Evolutionary conservation across 495 filamentous ascomycete genomes (phyloP), one percentile per base, ranked within the genome.

Genomic region (Hypoxylon intermedium): DNA sequence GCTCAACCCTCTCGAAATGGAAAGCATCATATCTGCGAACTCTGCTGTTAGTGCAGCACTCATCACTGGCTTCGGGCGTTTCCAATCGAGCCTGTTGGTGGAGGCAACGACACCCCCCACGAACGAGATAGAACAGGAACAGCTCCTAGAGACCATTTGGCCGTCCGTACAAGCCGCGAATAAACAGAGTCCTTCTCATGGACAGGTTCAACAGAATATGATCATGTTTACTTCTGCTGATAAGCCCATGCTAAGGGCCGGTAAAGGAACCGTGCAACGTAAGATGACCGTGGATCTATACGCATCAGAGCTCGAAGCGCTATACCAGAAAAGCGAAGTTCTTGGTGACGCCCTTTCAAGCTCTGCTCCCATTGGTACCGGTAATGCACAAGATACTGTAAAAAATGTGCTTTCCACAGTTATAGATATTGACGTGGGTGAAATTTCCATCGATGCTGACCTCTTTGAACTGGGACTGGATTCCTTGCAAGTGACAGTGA

Each of bases 1-100:
- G 61, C 56, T 79, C 6, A 82, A 82, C 56, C 81, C 82, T 0
- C 53, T 74, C 1, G 53, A 70, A 0, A 70, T 79, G 31, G 82
- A 86, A 54, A 42, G 46, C n/a, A 58, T 60, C 2, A 60, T 83
- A 5, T 30, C 44, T 9, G 48, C 58, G 0, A 65, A 78, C 48
- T 73, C 78, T 0, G 41, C 24, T 0, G 65, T 83, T 5, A 49
- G 42, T 11, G 55, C 64, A 1, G 75, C 71, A 1, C 41, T 79
- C 4, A 55, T 83, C 1, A 63, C 73, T 12, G 81, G 79, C 0
- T 48, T 69, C n/a, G 65, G 67, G 3, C 58, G 69, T 9, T 77
- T 77, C 58, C 72, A 78, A 38, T 52, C 78, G 7, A 63, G 65
- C 3, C 45, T 80, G 5, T 30, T 82, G 9, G 24, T 82, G 9